Percentiles rank a stretch among this genome's conserved stretches.
Conservation (phyloP, 352 stramenopile species). For the Achlya hypogyna region DNA sequence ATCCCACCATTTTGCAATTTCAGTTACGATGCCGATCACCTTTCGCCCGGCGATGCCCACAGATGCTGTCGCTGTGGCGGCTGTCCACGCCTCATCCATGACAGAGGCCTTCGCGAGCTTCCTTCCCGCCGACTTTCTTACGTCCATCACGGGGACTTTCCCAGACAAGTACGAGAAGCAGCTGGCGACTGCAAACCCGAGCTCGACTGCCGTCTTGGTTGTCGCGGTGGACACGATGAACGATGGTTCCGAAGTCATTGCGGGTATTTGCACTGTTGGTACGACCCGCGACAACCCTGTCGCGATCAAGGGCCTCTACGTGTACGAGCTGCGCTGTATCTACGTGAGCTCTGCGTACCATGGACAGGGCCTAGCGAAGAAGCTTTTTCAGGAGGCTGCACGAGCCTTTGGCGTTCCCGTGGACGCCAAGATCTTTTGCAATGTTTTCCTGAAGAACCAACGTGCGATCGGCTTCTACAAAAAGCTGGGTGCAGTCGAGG, state of each 20-base stretch:
- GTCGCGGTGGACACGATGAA: background rate
- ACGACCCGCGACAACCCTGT: background rate
- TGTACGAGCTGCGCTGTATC: conserved; percentile 1
- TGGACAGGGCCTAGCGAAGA: background rate
- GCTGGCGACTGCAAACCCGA: background rate
- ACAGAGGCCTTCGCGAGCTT: background rate
- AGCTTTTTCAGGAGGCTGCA: background rate
- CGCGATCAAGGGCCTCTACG: background rate
- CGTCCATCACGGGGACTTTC: background rate
- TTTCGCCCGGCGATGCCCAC: background rate
- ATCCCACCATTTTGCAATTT: too few species aligned
- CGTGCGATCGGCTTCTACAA: conserved; percentile 6
- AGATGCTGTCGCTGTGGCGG: background rate
- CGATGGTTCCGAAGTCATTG: background rate
- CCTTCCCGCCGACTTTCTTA: background rate
- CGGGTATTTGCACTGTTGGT: conserved; percentile 4
- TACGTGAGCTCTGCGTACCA: background rate
- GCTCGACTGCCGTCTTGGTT: background rate
- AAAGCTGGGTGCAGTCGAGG: background rate
- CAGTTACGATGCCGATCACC: background rate
- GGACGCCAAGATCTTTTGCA: conserved; percentile 1
- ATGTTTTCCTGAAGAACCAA: conserved; percentile 9
- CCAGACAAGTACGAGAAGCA: background rate
- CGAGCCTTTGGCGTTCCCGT: background rate
- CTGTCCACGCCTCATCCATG: background rate